These are phyloP conservation scores for Apiotrichum brassicae DNA, from an alignment of 1,284 basidiomycete genomes.

Conservation along the genomic window DNA sequence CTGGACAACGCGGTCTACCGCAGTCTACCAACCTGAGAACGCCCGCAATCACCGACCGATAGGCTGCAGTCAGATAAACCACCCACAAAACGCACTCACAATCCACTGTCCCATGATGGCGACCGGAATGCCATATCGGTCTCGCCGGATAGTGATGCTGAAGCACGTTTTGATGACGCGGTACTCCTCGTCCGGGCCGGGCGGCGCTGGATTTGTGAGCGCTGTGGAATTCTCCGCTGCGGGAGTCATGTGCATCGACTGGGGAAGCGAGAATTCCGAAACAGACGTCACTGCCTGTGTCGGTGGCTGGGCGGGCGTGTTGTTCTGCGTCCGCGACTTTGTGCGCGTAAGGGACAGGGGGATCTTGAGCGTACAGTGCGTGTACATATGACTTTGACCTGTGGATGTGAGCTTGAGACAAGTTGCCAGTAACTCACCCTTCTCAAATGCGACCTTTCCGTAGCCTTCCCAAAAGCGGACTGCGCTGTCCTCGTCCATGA, in stretches of 20 bases:
- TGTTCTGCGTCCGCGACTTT: slow-evolving; percentile 19
- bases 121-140: slow-evolving; percentile 73
- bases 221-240: background rate
- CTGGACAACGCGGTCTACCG: too few relatives aligned
- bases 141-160: slow-evolving; percentile 86
- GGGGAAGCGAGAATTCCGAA: slow-evolving; percentile 24
- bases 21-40: too few relatives aligned
- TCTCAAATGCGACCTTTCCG: slow-evolving; percentile 86
- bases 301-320: slow-evolving; percentile 16
- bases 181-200: slow-evolving; percentile 52
- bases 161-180: slow-evolving; percentile 86
- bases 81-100: too few relatives aligned
- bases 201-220: slow-evolving; percentile 9
- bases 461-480: slow-evolving; percentile 93
- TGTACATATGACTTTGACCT: slow-evolving; percentile 65
- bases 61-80: slow-evolving; percentile 1
- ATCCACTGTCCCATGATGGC: slow-evolving; percentile 66
- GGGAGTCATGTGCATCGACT: slow-evolving; percentile 4
- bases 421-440: slow-evolving; percentile 40
- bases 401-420: slow-evolving; percentile 6
- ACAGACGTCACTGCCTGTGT: slow-evolving; percentile 6
- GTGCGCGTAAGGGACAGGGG: slow-evolving; percentile 48
- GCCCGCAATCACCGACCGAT: background rate
- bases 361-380: slow-evolving; percentile 81
- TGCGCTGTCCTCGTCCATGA: slow-evolving; percentile 92